Evolutionary conservation across 306 rosid species (phyloP).

Genomic region (Cicer bijugum): DNA sequence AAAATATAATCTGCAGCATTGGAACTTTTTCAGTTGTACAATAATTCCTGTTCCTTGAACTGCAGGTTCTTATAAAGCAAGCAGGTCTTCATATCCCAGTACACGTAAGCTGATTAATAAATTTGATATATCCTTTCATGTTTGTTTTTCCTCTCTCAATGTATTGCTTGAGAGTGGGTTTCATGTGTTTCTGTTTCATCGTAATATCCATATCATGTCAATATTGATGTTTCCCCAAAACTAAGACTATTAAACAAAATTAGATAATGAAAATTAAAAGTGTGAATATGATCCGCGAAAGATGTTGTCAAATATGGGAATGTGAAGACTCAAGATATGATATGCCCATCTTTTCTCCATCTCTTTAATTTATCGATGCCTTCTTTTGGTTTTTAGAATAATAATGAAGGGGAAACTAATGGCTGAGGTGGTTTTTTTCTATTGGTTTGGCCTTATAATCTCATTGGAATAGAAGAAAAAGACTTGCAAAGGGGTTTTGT

Average conservation of each 20-base stretch:
- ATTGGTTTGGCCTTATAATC: background rate
- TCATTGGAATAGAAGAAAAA: background rate
- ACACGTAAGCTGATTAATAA: slow-evolving; percentile 60
- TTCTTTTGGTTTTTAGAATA: slow-evolving; percentile 3
- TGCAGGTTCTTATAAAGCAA: slow-evolving; percentile 87
- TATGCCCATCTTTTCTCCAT: background rate
- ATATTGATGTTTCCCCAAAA: slow-evolving; percentile 26
- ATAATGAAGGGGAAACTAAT: background rate
- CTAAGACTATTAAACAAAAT: background rate
- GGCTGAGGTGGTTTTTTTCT: background rate
- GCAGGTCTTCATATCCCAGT: slow-evolving; percentile 79
- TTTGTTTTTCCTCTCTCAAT: slow-evolving; percentile 38
- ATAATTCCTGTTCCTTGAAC: slow-evolving; percentile 44
- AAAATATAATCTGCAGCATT: slow-evolving; percentile 25
- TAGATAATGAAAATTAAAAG: background rate
- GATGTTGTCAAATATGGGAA: slow-evolving; percentile 2
- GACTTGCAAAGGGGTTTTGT: background rate
- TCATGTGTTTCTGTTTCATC: slow-evolving; percentile 3
- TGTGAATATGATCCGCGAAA: slow-evolving; percentile 4
- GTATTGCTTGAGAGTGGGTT: slow-evolving; percentile 28
- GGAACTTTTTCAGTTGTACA: slow-evolving; percentile 30
- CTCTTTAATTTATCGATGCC: background rate
- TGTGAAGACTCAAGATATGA: background rate
- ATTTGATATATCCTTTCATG: slow-evolving; percentile 27
- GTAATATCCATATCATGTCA: slow-evolving; percentile 17